Base-by-base conservation (phyloP, 2,329 filamentous ascomycete genomes). In the Annulohypoxylon truncatum region DNA sequence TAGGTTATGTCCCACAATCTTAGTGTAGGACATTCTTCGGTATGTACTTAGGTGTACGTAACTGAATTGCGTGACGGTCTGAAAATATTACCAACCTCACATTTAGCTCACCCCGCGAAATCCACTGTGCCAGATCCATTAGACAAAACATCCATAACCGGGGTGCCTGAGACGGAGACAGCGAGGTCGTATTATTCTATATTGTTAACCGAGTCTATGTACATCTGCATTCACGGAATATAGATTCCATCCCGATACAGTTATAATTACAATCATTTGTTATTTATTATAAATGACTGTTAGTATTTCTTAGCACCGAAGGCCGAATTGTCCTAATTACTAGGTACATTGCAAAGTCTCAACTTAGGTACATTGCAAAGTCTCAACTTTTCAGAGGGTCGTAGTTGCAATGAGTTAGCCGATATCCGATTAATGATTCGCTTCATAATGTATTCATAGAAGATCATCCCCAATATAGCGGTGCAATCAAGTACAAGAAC, bases 51-150 rank as follows among this genome's bases (percentile, higher is more conserved):
- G 35, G 44, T 47, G 52, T 64, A 64, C 61, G 40, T 67, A 58
- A 61, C 42, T 26, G 20, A 52, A 67, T 67, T 67, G 56, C 65
- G 65, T 67, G 64, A 67, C 64, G 29, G 35, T 24, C 42, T 46
- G 12, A 57, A 47, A 57, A 57, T 67, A 67, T 67, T 67, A 54
- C 50, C 60, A 61, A 60, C 55, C 42, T 64, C 35, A 48, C 29
- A 52, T 56, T 33, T 56, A 28, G 29, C 48, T 57, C 33, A 61
- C 55, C 55, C 64, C 55, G 51, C 64, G 56, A 56, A 64, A 60
- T 52, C 51, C 64, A 67, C 64, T 60, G 64, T 64, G 63, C 51
- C 60, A 46, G 44, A 28, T 47, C 22, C 40, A 38, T 38, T 38
- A 44, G 12, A 47, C 22, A 22, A 24, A 55, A 64, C 54, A n/a